Evolutionary conservation across 805 yeast species (phyloP).

Genomic region (Groenewaldozyma salmanticensis): DNA sequence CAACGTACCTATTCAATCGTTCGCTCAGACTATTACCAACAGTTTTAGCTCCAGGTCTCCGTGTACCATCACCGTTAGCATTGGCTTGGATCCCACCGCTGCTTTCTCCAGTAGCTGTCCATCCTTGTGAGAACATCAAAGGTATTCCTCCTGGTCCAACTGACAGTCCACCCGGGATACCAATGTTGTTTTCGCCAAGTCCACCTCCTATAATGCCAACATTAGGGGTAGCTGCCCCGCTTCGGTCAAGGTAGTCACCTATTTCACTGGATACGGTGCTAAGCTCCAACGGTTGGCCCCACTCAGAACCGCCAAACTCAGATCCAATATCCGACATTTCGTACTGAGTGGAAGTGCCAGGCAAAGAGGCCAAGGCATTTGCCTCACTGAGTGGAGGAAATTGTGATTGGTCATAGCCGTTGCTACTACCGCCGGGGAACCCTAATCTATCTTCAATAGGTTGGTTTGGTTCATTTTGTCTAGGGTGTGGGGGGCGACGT

Average conservation of each 20-base stretch:
- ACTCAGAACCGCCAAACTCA: background rate
- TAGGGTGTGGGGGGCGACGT: background rate
- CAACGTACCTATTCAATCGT: background rate
- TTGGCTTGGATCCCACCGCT: background rate
- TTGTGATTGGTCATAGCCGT: background rate
- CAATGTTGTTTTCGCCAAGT: background rate
- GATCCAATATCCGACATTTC: conserved; percentile 1
- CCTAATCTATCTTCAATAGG: no score
- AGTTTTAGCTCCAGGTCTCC: background rate
- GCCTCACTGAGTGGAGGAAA: conserved; percentile 1
- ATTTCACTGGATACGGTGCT: background rate
- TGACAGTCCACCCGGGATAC: background rate
- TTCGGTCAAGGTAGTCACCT: background rate
- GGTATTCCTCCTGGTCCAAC: background rate
- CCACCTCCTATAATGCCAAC: no score
- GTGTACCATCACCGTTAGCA: background rate
- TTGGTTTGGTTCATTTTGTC: no score
- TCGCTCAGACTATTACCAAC: background rate
- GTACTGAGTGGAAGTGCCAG: conserved; percentile 1
- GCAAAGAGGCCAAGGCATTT: background rate
- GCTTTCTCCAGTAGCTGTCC: background rate
- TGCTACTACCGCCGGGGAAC: background rate
- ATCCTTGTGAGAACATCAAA: background rate
- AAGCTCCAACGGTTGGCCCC: background rate
- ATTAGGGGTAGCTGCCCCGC: background rate